Evolutionary conservation across 2,329 filamentous ascomycete genomes (phyloP).

Genomic region (Pseudogymnoascus sp.): DNA sequence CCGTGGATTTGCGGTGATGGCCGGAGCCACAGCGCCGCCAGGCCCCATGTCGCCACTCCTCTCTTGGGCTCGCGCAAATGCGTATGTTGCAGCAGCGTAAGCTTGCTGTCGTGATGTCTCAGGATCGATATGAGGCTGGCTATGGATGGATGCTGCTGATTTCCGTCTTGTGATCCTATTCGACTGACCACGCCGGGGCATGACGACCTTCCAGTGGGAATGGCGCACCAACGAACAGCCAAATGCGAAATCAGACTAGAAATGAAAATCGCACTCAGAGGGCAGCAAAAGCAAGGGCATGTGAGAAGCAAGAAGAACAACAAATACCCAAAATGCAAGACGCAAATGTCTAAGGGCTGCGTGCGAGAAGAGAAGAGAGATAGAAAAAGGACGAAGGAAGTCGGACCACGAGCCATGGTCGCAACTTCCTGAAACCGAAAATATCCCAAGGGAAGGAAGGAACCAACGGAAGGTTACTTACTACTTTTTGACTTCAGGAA

Average conservation of each 20-base stretch:
- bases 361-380: constrained; percentile 24
- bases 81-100: constrained; percentile 54
- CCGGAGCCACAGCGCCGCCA: constrained; percentile 21
- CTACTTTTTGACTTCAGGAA: background rate
- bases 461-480: background rate
- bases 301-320: background rate
- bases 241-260: background rate
- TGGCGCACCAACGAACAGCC: background rate
- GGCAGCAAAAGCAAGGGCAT: background rate
- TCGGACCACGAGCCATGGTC: background rate
- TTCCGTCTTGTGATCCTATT: constrained; percentile 34
- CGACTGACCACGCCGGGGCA: constrained; percentile 35
- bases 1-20: constrained; percentile 10
- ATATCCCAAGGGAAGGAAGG: background rate
- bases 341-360: constrained; percentile 24
- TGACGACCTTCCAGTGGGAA: constrained; percentile 11
- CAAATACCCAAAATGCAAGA: constrained; percentile 17
- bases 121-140: constrained; percentile 43
- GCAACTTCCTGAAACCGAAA: background rate
- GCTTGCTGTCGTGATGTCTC: constrained; percentile 51
- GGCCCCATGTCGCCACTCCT: constrained; percentile 33
- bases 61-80: constrained; percentile 48
- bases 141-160: constrained; percentile 45
- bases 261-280: background rate
- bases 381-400: constrained; percentile 26